phyloP scores from a whole-genome alignment of 1,284 basidiomycete species.

The Quambalaria eucalypti region DNA sequence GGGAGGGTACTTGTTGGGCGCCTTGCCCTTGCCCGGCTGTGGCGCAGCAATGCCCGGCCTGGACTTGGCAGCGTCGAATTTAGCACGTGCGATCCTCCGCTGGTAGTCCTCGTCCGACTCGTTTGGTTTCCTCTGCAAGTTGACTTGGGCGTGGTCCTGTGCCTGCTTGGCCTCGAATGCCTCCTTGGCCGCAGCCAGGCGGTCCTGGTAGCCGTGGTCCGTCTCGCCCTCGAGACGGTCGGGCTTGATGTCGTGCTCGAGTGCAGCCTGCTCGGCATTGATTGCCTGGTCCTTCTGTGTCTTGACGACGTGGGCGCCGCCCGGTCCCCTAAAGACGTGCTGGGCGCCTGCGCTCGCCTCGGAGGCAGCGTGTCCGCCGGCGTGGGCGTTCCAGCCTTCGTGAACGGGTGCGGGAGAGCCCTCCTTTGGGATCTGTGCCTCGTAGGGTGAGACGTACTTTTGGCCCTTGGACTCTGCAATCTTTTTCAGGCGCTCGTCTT shows the following conservation, averaged over 20 bases:
- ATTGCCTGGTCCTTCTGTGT: slow-evolving; percentile 27
- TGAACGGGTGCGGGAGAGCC: slow-evolving; percentile 13
- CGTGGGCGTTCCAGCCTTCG: slow-evolving; percentile 28
- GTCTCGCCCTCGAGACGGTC: slow-evolving; percentile 12
- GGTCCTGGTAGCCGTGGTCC: slow-evolving; percentile 19
- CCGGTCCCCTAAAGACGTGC: slow-evolving; percentile 43
- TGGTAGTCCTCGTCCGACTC: slow-evolving; percentile 5
- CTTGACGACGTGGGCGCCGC: slow-evolving; percentile 35
- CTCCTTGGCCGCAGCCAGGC: slow-evolving; percentile 18
- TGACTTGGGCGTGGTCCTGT: background rate
- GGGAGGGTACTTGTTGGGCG: slow-evolving; percentile 8
- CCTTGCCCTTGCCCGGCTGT: slow-evolving; percentile 4
- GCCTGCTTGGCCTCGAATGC: slow-evolving; percentile 5
- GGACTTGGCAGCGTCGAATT: slow-evolving; percentile 3
- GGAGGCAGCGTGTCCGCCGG: slow-evolving; percentile 30
- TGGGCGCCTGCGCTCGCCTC: slow-evolving; percentile 32
- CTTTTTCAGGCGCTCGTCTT: slow-evolving; percentile 28
- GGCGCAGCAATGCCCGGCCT: background rate
- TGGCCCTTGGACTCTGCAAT: slow-evolving; percentile 30
- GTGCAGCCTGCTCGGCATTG: slow-evolving; percentile 20
- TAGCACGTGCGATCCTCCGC: background rate
- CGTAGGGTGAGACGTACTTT: slow-evolving; percentile 36
- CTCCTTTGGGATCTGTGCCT: slow-evolving; percentile 31
- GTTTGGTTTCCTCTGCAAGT: background rate
- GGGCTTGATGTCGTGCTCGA: slow-evolving; percentile 12